These are phyloP conservation scores for Rugonectria rugulosa DNA, from an alignment of 2,329 filamentous ascomycete genomes.

Conservation along the genomic window DNA sequence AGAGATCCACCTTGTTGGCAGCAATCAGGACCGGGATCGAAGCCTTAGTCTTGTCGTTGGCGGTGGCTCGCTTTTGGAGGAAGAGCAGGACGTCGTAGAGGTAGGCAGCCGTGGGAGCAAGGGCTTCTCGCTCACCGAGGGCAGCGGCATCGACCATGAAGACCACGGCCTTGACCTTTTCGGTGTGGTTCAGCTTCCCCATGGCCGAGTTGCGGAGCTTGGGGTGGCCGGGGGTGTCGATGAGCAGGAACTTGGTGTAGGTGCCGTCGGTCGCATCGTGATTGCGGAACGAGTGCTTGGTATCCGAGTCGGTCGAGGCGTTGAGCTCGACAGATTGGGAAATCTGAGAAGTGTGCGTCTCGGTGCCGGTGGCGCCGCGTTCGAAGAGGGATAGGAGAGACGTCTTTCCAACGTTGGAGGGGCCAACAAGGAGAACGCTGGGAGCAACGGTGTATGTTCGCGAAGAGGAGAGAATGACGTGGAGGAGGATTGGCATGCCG, in stretches of 20 bases:
- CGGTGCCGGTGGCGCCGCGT: constrained; percentile 54
- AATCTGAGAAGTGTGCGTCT: constrained; percentile 65
- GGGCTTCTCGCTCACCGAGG: constrained; percentile 63
- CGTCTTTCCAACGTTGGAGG: constrained; percentile 87
- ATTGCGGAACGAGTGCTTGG: constrained; percentile 57
- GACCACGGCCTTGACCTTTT: constrained; percentile 74
- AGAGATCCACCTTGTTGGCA: constrained; percentile 95
- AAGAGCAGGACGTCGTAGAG: constrained; percentile 87
- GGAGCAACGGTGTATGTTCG: constrained; percentile 73
- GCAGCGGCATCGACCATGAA: constrained; percentile 89
- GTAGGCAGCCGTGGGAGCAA: constrained; percentile 81
- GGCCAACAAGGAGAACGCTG: constrained; percentile 81
- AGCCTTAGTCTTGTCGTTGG: constrained; percentile 42
- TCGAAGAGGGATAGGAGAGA: constrained; percentile 79
- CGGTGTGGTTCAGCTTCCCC: constrained; percentile 51
- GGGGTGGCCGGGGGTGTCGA: constrained; percentile 94
- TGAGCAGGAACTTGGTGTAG: constrained; percentile 75
- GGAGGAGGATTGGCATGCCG: constrained; percentile 77
- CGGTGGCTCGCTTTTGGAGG: constrained; percentile 76
- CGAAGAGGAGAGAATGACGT: constrained; percentile 74
- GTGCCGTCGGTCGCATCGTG: constrained; percentile 62
- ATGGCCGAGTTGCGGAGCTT: constrained; percentile 83
- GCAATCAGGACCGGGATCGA: constrained; percentile 80
- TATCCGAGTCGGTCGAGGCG: constrained; percentile 55
- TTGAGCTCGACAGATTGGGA: constrained; percentile 62